These are phyloP conservation scores for Aquilaria sinensis DNA, from an alignment of 345 rosid species.

Conservation along the genomic window DNA sequence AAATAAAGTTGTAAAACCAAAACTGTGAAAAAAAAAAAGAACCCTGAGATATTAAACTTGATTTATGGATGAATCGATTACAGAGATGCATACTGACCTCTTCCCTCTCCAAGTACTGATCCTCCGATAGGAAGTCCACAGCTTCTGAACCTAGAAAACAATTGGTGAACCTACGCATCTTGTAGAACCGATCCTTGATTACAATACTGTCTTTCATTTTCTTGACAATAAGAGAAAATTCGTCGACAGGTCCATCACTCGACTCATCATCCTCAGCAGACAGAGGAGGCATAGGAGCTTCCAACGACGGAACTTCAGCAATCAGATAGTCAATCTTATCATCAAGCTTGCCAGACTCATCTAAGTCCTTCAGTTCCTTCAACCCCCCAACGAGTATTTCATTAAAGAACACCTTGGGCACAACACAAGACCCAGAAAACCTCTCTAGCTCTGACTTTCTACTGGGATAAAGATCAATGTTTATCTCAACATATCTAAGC, in stretches of 20 bases:
- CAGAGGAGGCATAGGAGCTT: conserved; percentile 79
- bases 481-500: conserved; percentile 71
- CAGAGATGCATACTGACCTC: conserved; percentile 38
- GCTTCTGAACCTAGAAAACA: conserved; percentile 84
- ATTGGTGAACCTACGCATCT: conserved; percentile 58
- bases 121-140: conserved; percentile 58
- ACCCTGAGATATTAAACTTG: background rate
- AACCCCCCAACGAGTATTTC: conserved; percentile 61
- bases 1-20: too few relatives aligned
- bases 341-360: conserved; percentile 56
- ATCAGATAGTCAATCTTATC: conserved; percentile 62
- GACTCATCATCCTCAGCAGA: conserved; percentile 85
- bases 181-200: conserved; percentile 72
- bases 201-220: conserved; percentile 64
- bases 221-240: conserved; percentile 62
- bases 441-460: conserved; percentile 72
- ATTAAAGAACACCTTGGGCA: conserved; percentile 75
- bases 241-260: conserved; percentile 58
- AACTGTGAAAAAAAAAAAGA: too few relatives aligned
- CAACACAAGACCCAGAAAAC: conserved; percentile 52
- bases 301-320: conserved; percentile 42
- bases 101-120: conserved; percentile 66
- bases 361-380: conserved; percentile 48
- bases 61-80: background rate
- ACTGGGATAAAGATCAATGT: conserved; percentile 65